Base-by-base conservation (phyloP, 345 rosid species). In the Bruguiera gymnorhiza region DNA sequence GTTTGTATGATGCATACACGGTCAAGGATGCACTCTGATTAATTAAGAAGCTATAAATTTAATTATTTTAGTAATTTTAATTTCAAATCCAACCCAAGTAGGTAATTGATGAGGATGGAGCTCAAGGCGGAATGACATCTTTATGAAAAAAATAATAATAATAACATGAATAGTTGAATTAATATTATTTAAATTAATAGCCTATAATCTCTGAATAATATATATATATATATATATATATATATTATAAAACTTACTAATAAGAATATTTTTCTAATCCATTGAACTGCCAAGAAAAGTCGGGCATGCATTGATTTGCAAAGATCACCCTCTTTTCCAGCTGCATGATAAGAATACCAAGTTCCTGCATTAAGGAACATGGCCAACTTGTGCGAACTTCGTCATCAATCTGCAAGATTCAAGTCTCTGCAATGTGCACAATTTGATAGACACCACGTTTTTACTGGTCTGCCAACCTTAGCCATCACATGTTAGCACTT, bases 401-500 rank as follows among this genome's bases (percentile, higher is more conserved):
- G 63, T 19, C 43, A 13, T 68, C 56, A 30, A 5, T 6, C 13
- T 0, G 24, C 23, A 36, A 67, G 13, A n/a, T 60, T 60, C 57
- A n/a, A 54, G 21, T 6, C 23, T 26, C 11, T 24, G 3, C 29
- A 24, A 23, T 21, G 60, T 9, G 3, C 30, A 23, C 5, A 21
- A 21, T 9, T 55, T 55, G 21, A 18, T 16, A 43, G 66, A 43
- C 1, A 27, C 15, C 31, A 67, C 31, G 62, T 24, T 56, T 65
- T 43, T 24, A 56, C 29, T 6, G 65, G 60, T 27, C 57, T 10
- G 62, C 70, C 62, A 2, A 36, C 48, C 70, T 21, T 53, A 19
- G 65, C 68, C 79, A 46, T 70, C 69, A 66, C 75, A 70, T 66
- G 79, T 48, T 70, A 36, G 57, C 76, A 68, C 60, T 63, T 52